Percentiles rank a stretch among this genome's conserved stretches.
Conservation (phyloP, 2,329 filamentous ascomycete species). For the Trichocomaceae sp. region DNA sequence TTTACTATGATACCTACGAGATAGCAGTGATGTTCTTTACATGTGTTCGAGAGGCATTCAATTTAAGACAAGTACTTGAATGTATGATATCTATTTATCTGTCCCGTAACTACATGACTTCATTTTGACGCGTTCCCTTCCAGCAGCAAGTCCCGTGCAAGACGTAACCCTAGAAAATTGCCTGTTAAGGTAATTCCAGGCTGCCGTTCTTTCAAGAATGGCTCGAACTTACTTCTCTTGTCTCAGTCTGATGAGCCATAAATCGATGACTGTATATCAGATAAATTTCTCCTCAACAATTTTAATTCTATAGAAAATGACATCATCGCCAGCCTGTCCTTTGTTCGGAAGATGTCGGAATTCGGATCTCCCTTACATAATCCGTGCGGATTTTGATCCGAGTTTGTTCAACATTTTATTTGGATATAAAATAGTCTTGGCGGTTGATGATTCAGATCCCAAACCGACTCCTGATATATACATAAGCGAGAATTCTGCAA, state of each 20-base stretch:
- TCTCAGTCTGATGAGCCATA: not conserved
- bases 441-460: not conserved
- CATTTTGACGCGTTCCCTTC: constrained; percentile 22
- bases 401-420: not conserved
- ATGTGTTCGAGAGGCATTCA: not conserved
- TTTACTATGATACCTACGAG: not conserved
- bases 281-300: not conserved
- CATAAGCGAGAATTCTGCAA: not conserved
- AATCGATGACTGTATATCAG: not conserved
- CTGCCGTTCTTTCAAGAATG: too few relatives aligned
- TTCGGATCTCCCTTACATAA: not conserved
- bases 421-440: not conserved
- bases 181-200: not conserved
- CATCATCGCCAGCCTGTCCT: not conserved
- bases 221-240: too few relatives aligned
- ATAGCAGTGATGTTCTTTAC: not conserved
- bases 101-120: constrained; percentile 20
- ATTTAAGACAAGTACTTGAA: not conserved
- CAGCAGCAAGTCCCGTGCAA: constrained; percentile 12
- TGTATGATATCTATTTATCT: not conserved
- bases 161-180: not conserved
- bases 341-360: constrained; percentile 1
- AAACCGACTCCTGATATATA: not conserved
- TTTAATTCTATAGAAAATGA: not conserved
- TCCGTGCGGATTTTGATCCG: constrained; percentile 1